These are phyloP conservation scores for Colletotrichum ledebouriae DNA, from an alignment of 2,329 filamentous ascomycete genomes.

Conservation along the genomic window DNA sequence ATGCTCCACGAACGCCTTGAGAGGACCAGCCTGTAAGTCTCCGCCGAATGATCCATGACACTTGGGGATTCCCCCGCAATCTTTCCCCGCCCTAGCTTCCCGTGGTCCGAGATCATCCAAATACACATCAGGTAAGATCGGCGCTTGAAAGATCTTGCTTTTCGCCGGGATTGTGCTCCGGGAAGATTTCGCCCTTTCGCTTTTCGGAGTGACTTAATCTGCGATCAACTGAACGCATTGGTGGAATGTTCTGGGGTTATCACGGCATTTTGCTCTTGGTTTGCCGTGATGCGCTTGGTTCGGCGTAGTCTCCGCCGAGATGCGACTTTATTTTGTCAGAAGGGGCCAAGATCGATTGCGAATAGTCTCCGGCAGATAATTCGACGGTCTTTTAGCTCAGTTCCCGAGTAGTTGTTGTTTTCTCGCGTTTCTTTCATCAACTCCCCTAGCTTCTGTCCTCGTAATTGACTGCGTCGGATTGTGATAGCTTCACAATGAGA, in stretches of 20 bases:
- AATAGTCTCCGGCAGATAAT: neutral
- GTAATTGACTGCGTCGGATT: neutral
- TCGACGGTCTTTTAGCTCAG: neutral
- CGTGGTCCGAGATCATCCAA: constrained; percentile 22
- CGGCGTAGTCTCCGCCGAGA: constrained; percentile 38
- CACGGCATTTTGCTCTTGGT: constrained; percentile 10
- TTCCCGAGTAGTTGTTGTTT: neutral
- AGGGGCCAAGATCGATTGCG: neutral
- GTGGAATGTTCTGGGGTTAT: constrained; percentile 32
- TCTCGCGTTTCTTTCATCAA: no score
- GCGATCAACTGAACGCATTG: constrained; percentile 11
- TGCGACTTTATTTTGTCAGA: constrained; percentile 17
- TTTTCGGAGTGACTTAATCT: constrained; percentile 3
- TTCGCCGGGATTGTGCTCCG: constrained; percentile 5
- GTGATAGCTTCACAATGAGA: constrained; percentile 12
- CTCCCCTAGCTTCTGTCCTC: no score
- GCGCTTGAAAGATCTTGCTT: constrained; percentile 4
- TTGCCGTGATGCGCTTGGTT: constrained; percentile 30
- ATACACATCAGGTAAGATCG: constrained; percentile 1
- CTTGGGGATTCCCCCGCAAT: constrained; percentile 22
- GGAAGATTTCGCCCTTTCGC: neutral
- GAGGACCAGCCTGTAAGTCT: neutral
- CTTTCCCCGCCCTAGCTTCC: constrained; percentile 12
- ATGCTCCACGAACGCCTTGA: no score
- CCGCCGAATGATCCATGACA: constrained; percentile 24